A percentile compares a stretch with the other conserved stretches of the same genome.
Evolutionary conservation across 73 alveolate species (phyloP).

Genomic region (Uronychia binucleata): DNA sequence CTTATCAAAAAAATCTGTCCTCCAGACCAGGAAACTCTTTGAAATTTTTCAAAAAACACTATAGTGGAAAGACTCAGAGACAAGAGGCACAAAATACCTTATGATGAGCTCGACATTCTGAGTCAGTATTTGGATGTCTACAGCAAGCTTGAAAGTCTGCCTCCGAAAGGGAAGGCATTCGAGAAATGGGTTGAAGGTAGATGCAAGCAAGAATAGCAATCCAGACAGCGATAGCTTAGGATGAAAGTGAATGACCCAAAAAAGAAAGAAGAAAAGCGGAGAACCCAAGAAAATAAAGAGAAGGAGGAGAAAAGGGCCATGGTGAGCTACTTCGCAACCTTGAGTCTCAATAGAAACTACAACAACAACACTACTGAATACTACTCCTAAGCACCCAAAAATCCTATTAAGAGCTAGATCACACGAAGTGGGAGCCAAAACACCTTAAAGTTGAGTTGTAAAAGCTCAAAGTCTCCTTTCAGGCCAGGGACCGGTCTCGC

Average conservation of each 20-base stretch:
- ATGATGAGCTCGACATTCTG: not conserved
- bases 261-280: not conserved
- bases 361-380: not conserved
- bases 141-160: not conserved
- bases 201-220: not conserved
- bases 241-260: not conserved
- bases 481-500: not conserved
- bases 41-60: not conserved
- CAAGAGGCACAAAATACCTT: not conserved
- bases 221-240: not conserved
- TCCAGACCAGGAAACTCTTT: not conserved
- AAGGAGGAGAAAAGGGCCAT: not conserved
- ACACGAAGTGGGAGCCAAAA: not conserved
- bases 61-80: not conserved
- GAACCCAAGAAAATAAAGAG: not conserved
- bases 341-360: not conserved
- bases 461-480: not conserved
- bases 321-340: not conserved
- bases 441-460: no score
- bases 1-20: not conserved
- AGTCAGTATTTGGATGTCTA: not conserved
- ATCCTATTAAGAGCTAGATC: not conserved
- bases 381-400: not conserved
- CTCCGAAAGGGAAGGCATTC: not conserved
- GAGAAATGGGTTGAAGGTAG: not conserved